phyloP scores from a whole-genome alignment of 352 stramenopile genomes.

The Globisporangium radiosum region DNA sequence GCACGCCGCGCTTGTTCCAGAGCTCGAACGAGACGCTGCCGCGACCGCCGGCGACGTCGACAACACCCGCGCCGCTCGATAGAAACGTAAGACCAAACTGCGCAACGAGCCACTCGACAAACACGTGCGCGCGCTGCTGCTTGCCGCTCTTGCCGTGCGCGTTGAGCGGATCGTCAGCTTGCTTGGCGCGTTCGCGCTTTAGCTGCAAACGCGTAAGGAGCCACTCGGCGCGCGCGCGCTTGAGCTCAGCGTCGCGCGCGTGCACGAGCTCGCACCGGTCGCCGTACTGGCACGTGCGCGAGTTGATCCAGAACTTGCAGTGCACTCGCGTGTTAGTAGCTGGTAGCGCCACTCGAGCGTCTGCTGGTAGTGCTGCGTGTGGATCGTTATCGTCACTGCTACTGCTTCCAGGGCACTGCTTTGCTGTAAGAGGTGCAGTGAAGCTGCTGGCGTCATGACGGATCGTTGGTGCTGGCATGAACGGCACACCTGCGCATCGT shows the following conservation, averaged over 20 bases:
- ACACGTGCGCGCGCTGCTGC: constrained; percentile 58
- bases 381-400: neutral
- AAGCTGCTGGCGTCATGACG: constrained; percentile 10
- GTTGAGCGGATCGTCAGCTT: constrained; percentile 56
- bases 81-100: constrained; percentile 55
- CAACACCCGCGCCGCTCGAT: constrained; percentile 40
- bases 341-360: no score
- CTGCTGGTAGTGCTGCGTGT: no score
- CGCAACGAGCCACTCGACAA: constrained; percentile 70
- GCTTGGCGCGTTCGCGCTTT: constrained; percentile 46
- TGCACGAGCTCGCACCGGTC: constrained; percentile 65
- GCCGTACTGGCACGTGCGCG: constrained; percentile 55
- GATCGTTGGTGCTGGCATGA: constrained; percentile 48
- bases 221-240: constrained; percentile 48
- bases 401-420: neutral
- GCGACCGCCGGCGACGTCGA: constrained; percentile 78
- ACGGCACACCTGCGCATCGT: constrained; percentile 23
- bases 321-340: constrained; percentile 11
- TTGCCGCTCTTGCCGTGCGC: constrained; percentile 71
- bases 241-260: constrained; percentile 35
- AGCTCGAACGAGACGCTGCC: constrained; percentile 83
- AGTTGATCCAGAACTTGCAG: constrained; percentile 87
- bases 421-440: neutral
- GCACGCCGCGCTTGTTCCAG: constrained; percentile 71
- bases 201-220: constrained; percentile 51